Percentiles rank a stretch among this genome's conserved stretches.
These are phyloP conservation scores for Vigna hirtella DNA, from an alignment of 306 rosid genomes.

Conservation along the genomic window DNA sequence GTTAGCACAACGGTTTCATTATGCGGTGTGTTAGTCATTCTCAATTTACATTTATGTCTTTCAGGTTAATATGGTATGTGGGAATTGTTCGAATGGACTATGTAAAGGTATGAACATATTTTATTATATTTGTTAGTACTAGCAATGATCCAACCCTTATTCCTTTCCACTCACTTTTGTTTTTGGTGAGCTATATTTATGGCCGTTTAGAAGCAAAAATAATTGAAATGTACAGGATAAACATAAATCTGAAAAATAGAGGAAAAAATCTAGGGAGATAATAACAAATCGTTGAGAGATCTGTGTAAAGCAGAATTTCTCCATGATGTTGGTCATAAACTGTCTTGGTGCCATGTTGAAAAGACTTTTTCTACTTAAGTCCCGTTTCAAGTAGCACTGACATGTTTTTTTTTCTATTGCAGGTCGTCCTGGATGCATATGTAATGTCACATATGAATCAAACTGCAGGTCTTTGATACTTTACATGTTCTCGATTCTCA, in stretches of 20 bases:
- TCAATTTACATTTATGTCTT: slow-evolving; percentile 45
- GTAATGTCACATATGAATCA: slow-evolving; percentile 75
- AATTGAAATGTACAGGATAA: slow-evolving; percentile 33
- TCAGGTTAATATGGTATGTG: slow-evolving; percentile 89
- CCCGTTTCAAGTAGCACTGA: slow-evolving; percentile 37
- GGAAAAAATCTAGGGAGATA: neutral
- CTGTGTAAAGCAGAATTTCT: slow-evolving; percentile 21
- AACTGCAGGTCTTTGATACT: slow-evolving; percentile 75
- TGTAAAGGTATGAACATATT: slow-evolving; percentile 71
- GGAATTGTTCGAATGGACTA: slow-evolving; percentile 77
- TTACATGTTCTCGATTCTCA: slow-evolving; percentile 37
- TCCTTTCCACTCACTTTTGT: neutral
- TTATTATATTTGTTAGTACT: slow-evolving; percentile 25
- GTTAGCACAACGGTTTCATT: slow-evolving; percentile 10
- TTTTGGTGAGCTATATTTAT: slow-evolving; percentile 4
- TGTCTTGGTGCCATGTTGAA: slow-evolving; percentile 31
- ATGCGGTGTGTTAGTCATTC: slow-evolving; percentile 35
- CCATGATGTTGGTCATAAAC: slow-evolving; percentile 18
- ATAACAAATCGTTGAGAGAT: slow-evolving; percentile 28
- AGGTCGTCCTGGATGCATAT: slow-evolving; percentile 90
- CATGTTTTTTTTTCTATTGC: slow-evolving; percentile 39
- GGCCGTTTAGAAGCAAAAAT: slow-evolving; percentile 35
- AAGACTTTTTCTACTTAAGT: neutral
- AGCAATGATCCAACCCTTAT: slow-evolving; percentile 19
- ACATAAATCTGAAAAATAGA: slow-evolving; percentile 18